A percentile compares a stretch with the other conserved stretches of the same genome.
Evolutionary conservation across 306 rosid genomes (phyloP).

Genomic region (Gastrolobium bilobum): DNA sequence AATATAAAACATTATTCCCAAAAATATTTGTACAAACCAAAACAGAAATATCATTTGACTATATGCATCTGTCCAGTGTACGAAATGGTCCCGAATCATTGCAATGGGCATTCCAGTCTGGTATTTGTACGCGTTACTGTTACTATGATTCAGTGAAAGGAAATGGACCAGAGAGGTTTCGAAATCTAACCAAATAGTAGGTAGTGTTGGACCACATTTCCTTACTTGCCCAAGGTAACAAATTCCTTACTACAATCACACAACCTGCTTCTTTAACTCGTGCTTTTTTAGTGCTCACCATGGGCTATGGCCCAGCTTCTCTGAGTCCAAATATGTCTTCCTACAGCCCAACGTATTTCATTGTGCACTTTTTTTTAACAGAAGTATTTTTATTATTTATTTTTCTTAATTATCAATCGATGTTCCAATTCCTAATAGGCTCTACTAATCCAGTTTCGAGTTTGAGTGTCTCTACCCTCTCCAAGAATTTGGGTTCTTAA

Average conservation of each 20-base stretch:
- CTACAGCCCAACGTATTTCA: neutral
- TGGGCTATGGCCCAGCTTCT: neutral
- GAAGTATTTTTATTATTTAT: no score
- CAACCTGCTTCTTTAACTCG: no score
- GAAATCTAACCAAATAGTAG: slow-evolving; percentile 3
- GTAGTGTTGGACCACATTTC: slow-evolving; percentile 31
- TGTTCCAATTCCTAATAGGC: no score
- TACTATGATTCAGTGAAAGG: neutral
- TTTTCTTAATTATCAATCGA: no score
- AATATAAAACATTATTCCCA: no score
- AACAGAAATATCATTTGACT: neutral
- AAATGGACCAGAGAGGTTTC: neutral
- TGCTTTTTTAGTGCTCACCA: neutral
- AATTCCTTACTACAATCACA: neutral
- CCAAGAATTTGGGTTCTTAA: no score
- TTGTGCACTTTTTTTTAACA: neutral
- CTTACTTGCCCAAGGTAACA: slow-evolving; percentile 1
- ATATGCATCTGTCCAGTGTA: neutral
- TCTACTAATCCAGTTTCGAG: no score
- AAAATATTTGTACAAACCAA: no score
- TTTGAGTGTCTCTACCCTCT: no score
- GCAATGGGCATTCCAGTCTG: neutral
- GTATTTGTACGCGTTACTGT: neutral
- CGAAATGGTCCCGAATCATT: neutral
- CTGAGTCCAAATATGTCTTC: neutral